phyloP scores from a whole-genome alignment of 1,284 basidiomycete species.

The Fistulina hepatica region DNA sequence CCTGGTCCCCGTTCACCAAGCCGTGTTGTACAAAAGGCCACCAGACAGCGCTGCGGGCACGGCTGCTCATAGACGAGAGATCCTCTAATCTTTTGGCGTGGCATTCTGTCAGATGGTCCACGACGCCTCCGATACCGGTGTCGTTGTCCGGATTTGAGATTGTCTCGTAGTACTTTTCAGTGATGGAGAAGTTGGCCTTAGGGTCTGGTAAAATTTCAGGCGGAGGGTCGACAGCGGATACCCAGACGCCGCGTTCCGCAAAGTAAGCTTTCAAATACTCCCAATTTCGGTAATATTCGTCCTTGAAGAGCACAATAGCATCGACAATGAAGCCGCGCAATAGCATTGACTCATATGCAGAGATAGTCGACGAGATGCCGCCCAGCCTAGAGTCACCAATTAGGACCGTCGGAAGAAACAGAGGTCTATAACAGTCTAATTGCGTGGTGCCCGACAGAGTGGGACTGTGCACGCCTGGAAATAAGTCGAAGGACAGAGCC shows the following conservation, averaged over 20 bases:
- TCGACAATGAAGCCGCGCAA: constrained; percentile 89
- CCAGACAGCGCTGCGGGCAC: constrained; percentile 79
- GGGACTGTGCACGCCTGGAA: constrained; percentile 85
- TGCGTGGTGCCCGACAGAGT: constrained; percentile 82
- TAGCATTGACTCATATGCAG: constrained; percentile 84
- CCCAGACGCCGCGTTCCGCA: constrained; percentile 53
- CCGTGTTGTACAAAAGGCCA: constrained; percentile 98
- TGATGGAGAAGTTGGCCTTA: constrained; percentile 40
- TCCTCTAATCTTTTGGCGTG: constrained; percentile 59
- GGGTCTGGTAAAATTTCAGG: constrained; percentile 40
- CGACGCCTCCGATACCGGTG: constrained; percentile 37
- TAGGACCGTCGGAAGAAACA: constrained; percentile 81
- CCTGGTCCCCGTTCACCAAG: constrained; percentile 50
- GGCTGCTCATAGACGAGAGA: constrained; percentile 67
- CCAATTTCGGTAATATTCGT: constrained; percentile 79
- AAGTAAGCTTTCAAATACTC: constrained; percentile 80
- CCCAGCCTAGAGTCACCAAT: constrained; percentile 86
- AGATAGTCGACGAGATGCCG: constrained; percentile 90
- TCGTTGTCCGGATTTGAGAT: constrained; percentile 28
- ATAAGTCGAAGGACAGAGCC: background rate
- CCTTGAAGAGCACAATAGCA: constrained; percentile 80
- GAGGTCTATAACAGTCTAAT: constrained; percentile 71
- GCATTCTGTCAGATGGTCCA: constrained; percentile 51
- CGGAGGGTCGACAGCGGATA: constrained; percentile 49
- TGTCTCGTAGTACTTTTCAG: constrained; percentile 62